These are phyloP conservation scores for Austroboletus rostrupii DNA, from an alignment of 1,284 basidiomycete genomes.

Conservation along the genomic window DNA sequence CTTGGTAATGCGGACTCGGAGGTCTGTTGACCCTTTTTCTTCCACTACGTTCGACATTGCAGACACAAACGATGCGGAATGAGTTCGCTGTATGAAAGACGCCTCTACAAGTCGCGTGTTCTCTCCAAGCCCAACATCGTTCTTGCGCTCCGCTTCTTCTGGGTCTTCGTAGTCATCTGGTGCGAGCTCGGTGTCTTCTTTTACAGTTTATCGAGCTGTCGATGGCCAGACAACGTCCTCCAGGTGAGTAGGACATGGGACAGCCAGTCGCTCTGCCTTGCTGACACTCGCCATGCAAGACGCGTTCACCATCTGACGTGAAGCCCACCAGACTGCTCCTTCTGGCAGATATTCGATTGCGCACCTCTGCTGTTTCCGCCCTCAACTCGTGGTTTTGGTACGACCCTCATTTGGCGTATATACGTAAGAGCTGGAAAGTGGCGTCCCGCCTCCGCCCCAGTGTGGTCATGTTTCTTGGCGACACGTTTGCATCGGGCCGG, in stretches of 20 bases:
- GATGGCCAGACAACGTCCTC: slow-evolving; percentile 52
- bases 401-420: slow-evolving; percentile 51
- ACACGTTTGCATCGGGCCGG: slow-evolving; percentile 83
- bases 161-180: slow-evolving; percentile 61
- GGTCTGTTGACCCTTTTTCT: neutral
- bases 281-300: slow-evolving; percentile 15
- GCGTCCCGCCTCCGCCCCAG: slow-evolving; percentile 63
- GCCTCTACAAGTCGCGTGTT: slow-evolving; percentile 21
- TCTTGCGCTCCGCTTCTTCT: slow-evolving; percentile 43
- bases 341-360: slow-evolving; percentile 79
- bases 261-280: neutral
- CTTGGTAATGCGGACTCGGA: neutral
- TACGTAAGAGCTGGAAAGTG: slow-evolving; percentile 80
- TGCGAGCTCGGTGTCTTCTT: slow-evolving; percentile 67
- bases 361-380: slow-evolving; percentile 60
- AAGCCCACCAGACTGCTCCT: slow-evolving; percentile 67
- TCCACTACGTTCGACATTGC: neutral
- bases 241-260: slow-evolving; percentile 23
- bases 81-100: slow-evolving; percentile 27
- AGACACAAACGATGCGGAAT: slow-evolving; percentile 25
- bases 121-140: slow-evolving; percentile 23
- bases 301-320: slow-evolving; percentile 2
- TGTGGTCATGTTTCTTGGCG: slow-evolving; percentile 78
- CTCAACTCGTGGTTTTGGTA: slow-evolving; percentile 41
- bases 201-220: slow-evolving; percentile 45